Evolutionary conservation across 2,329 filamentous ascomycete genomes (phyloP), one percentile per base, ranked within the genome.

Genomic region (Cordyceps sp.): DNA sequence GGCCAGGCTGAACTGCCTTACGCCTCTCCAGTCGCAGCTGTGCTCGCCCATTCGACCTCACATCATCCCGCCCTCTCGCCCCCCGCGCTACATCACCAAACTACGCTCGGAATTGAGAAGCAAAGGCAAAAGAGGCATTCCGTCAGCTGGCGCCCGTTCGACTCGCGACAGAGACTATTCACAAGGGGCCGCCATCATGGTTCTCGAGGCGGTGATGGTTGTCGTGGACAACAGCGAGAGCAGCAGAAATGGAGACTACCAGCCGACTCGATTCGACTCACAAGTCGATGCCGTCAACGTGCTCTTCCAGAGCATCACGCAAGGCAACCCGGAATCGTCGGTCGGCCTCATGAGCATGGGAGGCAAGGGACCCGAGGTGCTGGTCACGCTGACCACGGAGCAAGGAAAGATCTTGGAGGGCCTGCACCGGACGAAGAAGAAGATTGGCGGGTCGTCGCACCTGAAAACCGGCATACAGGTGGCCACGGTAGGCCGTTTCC

Each of bases 301-400:
- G 48, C 78, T 96, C 49, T 96, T 96, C 65, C 84, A 86, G 52
- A 83, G 80, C 50, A 93, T 98, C 58, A 93, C 86, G 45, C 78
- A 85, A 60, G 80, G 79, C 45, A 94, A 98, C 56, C 85, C 90
- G 21, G 90, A 98, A 61, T 96, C 88, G 7, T 92, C 86, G 10
- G 90, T 98, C 42, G 90, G 92, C 32, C 66, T 98, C 41, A 94
- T 98, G 86, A 93, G 84, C 59, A 96, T 96, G 88, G 90, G 84
- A 41, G 90, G 88, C 49, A 88, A 83, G 52, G 86, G 85, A n/a
- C 90, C 90, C 30, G 88, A 96, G 61, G 88, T 98, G 41, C 73
- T 98, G 41, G 92, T 90, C 36, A 98, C 90, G 22, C 73, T 96
- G 52, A 96, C 90, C 33, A 88, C 84, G 37, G 92, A 98, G 57